Evolutionary conservation across 139 green algal species (phyloP).

Genomic region (Picochlorum costavermella): DNA sequence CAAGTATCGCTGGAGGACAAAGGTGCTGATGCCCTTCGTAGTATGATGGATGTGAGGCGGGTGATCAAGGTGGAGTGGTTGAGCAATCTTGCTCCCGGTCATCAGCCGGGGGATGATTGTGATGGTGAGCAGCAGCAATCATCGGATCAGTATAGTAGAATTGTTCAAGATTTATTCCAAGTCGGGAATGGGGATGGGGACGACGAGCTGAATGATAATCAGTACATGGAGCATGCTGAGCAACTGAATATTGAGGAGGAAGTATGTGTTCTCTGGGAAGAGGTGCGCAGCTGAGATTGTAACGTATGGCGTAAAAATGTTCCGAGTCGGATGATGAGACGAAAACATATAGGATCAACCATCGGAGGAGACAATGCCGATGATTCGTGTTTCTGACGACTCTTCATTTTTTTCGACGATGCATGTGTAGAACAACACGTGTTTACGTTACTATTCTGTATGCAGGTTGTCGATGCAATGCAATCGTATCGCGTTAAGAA

Average conservation of each 20-base stretch:
- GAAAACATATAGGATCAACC: conserved; percentile 4
- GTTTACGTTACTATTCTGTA: not conserved
- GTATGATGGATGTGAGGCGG: not conserved
- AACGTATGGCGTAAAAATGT: not conserved
- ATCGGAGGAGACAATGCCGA: not conserved
- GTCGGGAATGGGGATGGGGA: not conserved
- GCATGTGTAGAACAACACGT: not conserved
- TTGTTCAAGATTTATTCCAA: conserved; percentile 1
- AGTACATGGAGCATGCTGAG: not conserved
- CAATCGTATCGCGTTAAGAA: not conserved
- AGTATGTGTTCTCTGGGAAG: not conserved
- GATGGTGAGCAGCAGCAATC: not conserved
- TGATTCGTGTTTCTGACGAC: conserved; percentile 1
- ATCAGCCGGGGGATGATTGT: not conserved
- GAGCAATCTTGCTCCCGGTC: not conserved
- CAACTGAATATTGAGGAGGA: not conserved
- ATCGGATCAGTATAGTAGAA: not conserved
- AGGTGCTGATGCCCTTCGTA: not conserved
- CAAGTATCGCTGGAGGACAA: not conserved
- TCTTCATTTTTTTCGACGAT: not conserved
- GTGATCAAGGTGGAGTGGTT: not conserved
- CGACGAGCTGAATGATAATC: not conserved
- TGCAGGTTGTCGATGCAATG: not conserved
- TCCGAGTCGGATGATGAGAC: not conserved
- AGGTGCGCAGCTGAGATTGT: not conserved